Percentiles rank a stretch among this genome's conserved stretches.
Evolutionary conservation across 2,329 filamentous ascomycete genomes (phyloP).

Genomic region (Fusarium xyrophilum): DNA sequence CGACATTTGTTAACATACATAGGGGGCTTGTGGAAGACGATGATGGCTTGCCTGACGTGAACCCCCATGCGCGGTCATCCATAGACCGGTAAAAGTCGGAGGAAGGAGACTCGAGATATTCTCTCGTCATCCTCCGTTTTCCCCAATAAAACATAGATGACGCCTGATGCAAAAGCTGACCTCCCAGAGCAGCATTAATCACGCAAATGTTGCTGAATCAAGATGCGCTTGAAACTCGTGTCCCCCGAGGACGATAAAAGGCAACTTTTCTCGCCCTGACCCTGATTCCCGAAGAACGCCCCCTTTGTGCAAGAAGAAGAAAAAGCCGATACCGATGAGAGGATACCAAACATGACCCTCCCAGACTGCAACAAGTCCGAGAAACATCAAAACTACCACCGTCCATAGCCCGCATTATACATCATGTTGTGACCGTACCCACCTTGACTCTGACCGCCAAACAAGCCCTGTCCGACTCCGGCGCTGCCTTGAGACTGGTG

Average conservation of each 20-base stretch:
- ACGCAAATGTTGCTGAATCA: conserved; percentile 45
- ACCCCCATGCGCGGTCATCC: conserved; percentile 36
- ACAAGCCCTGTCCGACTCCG: conserved; percentile 87
- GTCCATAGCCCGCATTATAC: conserved; percentile 74
- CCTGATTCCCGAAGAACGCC: conserved; percentile 44
- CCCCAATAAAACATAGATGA: conserved; percentile 42
- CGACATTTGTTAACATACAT: conserved; percentile 70
- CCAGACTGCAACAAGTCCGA: conserved; percentile 25
- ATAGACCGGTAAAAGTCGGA: conserved; percentile 35
- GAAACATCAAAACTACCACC: conserved; percentile 62
- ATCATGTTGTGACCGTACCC: conserved; percentile 90
- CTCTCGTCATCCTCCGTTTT: conserved; percentile 34
- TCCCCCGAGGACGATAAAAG: conserved; percentile 39
- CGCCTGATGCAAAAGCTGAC: conserved; percentile 44
- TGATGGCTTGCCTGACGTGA: conserved; percentile 69
- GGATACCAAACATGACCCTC: conserved; percentile 36
- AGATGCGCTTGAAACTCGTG: conserved; percentile 43
- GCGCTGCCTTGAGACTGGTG: conserved; percentile 82
- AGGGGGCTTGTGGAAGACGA: conserved; percentile 68
- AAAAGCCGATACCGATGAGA: conserved; percentile 33
- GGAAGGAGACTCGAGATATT: conserved; percentile 30
- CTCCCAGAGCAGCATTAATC: conserved; percentile 41
- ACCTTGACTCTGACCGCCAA: conserved; percentile 90
- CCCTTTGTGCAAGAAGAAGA: conserved; percentile 31
- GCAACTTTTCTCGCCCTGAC: conserved; percentile 28